phyloP scores from a whole-genome alignment of 345 rosid species.

The Citrus hindsii region DNA sequence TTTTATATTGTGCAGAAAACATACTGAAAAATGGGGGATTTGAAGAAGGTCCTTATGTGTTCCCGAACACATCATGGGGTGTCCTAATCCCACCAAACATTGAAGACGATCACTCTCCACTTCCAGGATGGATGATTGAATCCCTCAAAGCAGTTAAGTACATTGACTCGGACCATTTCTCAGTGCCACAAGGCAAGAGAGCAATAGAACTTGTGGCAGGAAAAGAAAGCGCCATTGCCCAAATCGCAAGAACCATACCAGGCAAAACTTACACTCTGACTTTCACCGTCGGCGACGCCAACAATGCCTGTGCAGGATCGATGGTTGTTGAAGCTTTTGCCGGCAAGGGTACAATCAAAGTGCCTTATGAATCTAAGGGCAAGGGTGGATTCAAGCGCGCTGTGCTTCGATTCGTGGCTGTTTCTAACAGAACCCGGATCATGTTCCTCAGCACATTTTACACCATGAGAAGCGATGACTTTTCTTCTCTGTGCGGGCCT shows the following conservation, averaged over 20 bases:
- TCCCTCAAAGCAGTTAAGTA: slow-evolving; percentile 90
- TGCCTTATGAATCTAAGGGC: slow-evolving; percentile 66
- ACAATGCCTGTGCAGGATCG: slow-evolving; percentile 64
- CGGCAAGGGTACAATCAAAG: slow-evolving; percentile 45
- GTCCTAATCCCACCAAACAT: slow-evolving; percentile 75
- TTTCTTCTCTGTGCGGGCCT: slow-evolving; percentile 77
- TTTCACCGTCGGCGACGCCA: slow-evolving; percentile 70
- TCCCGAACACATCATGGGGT: slow-evolving; percentile 71
- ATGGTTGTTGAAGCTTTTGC: slow-evolving; percentile 80
- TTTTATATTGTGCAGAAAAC: slow-evolving; percentile 41
- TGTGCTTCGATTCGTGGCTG: slow-evolving; percentile 46
- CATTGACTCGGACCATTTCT: slow-evolving; percentile 63
- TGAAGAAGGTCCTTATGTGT: slow-evolving; percentile 78
- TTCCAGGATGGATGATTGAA: slow-evolving; percentile 79
- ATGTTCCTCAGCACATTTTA: slow-evolving; percentile 73
- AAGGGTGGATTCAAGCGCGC: slow-evolving; percentile 69
- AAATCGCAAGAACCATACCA: slow-evolving; percentile 47
- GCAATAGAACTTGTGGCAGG: slow-evolving; percentile 84
- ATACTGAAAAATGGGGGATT: slow-evolving; percentile 66
- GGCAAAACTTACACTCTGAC: slow-evolving; percentile 57
- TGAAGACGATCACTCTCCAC: slow-evolving; percentile 76
- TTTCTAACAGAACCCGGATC: slow-evolving; percentile 44
- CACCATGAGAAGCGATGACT: slow-evolving; percentile 66
- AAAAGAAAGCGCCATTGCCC: slow-evolving; percentile 82
- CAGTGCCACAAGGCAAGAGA: slow-evolving; percentile 61